Percentiles rank a stretch among this genome's conserved stretches.
Evolutionary conservation across 352 stramenopile species (phyloP).

Genomic region (Phytophthora vignae): DNA sequence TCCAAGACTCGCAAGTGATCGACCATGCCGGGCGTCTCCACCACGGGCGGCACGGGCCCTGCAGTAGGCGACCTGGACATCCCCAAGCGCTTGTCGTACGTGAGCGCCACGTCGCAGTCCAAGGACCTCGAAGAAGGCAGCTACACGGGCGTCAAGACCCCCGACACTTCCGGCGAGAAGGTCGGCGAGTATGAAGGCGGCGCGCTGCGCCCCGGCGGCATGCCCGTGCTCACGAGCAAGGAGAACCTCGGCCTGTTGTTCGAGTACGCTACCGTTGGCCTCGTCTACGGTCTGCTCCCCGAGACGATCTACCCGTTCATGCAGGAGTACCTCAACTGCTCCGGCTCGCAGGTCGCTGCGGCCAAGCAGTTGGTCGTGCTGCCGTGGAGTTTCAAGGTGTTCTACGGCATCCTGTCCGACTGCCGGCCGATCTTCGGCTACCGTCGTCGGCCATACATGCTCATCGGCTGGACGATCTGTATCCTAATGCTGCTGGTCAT

Average conservation of each 20-base stretch:
- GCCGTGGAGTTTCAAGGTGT: conserved; percentile 60
- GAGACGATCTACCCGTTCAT: conserved; percentile 60
- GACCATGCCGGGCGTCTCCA: conserved; percentile 28
- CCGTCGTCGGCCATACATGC: conserved; percentile 64
- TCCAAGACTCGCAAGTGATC: conserved; percentile 10
- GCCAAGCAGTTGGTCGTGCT: conserved; percentile 51
- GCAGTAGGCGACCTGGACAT: conserved; percentile 36
- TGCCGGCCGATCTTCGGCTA: conserved; percentile 58
- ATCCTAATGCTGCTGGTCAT: conserved; percentile 59
- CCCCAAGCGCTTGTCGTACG: conserved; percentile 45
- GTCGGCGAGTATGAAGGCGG: conserved; percentile 39
- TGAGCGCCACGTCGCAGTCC: conserved; percentile 30
- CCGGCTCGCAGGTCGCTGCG: conserved; percentile 46
- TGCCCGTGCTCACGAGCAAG: conserved; percentile 35
- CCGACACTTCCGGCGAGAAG: conserved; percentile 19
- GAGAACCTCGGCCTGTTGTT: conserved; percentile 49
- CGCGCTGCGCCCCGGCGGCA: conserved; percentile 38
- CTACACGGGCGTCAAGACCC: conserved; percentile 42
- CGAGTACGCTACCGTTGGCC: conserved; percentile 51
- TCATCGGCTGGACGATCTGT: conserved; percentile 59
- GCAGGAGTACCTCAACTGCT: conserved; percentile 54
- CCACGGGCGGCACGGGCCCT: conserved; percentile 23
- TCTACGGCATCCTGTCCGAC: conserved; percentile 37
- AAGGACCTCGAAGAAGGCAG: conserved; percentile 34
- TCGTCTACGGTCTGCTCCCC: conserved; percentile 51